Conservation (phyloP, 805 yeast species). For the Blastobotrys americana region DNA sequence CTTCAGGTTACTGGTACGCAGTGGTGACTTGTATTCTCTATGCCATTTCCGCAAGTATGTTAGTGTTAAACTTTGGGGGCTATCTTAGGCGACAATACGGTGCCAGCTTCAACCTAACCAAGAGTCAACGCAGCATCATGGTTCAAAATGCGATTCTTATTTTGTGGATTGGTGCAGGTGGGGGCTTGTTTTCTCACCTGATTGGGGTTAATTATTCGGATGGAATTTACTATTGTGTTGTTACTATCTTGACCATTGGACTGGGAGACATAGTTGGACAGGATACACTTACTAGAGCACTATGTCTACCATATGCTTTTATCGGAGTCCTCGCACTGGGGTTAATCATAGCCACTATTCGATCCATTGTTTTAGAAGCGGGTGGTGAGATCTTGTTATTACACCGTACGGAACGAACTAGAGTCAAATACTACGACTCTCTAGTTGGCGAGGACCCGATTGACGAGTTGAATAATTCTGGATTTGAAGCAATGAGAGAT, state of each 20-base stretch:
- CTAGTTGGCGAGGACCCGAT: slow-evolving; percentile 12
- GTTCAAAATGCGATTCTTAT: slow-evolving; percentile 57
- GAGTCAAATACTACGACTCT: slow-evolving; percentile 32
- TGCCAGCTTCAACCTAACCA: slow-evolving; percentile 58
- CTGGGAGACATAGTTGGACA: slow-evolving; percentile 65
- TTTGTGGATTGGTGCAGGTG: slow-evolving; percentile 67
- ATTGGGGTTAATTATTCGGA: slow-evolving; percentile 49
- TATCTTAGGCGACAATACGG: slow-evolving; percentile 53
- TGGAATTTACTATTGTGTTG: slow-evolving; percentile 66
- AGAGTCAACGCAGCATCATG: slow-evolving; percentile 67
- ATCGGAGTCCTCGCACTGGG: slow-evolving; percentile 70
- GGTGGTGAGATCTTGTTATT: slow-evolving; percentile 58
- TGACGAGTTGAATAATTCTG: slow-evolving; percentile 25
- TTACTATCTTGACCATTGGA: slow-evolving; percentile 73
- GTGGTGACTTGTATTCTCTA: slow-evolving; percentile 58
- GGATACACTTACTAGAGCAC: slow-evolving; percentile 46
- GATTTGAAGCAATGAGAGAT: slow-evolving; percentile 50
- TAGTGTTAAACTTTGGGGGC: slow-evolving; percentile 57
- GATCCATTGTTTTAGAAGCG: slow-evolving; percentile 55
- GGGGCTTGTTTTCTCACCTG: slow-evolving; percentile 46
- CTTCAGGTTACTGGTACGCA: slow-evolving; percentile 79
- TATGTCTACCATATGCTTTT: slow-evolving; percentile 56
- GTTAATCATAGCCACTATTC: slow-evolving; percentile 60
- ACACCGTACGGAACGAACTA: slow-evolving; percentile 50
- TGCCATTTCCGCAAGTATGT: slow-evolving; percentile 45